phyloP scores from a whole-genome alignment of 176 grass and related monocot species.

The Oryza coarctata region DNA sequence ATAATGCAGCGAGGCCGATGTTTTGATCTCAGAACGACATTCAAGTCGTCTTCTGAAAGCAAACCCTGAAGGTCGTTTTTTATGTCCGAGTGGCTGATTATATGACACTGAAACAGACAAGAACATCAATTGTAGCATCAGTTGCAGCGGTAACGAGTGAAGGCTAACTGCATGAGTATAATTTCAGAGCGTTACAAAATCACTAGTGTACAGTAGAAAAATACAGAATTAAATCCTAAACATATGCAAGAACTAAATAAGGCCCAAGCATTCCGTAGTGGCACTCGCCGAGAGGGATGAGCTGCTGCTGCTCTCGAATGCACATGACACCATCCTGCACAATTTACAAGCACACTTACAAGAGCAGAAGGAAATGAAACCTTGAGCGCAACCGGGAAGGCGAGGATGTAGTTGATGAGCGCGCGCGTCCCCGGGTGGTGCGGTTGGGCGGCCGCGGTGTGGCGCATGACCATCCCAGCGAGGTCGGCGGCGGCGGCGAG shows the following conservation, averaged over 20 bases:
- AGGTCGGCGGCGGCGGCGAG: conserved; percentile 65
- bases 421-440: conserved; percentile 21
- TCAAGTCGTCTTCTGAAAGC: conserved; percentile 72
- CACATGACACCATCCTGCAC: too few species aligned
- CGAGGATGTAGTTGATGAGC: conserved; percentile 81
- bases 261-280: not conserved
- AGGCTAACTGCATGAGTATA: not conserved
- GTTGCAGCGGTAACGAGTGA: not conserved
- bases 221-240: not conserved
- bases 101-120: conserved; percentile 77
- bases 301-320: not conserved
- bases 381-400: conserved; percentile 90
- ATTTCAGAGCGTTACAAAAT: too few species aligned
- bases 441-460: not conserved
- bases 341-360: not conserved
- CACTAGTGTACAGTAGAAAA: not conserved
- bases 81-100: conserved; percentile 66
- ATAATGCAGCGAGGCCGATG: conserved; percentile 78
- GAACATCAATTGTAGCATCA: not conserved
- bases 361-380: not conserved
- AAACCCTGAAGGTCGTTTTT: conserved; percentile 64
- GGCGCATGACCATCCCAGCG: conserved; percentile 55
- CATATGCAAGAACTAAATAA: not conserved
- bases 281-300: too few species aligned
- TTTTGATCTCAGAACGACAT: conserved; percentile 63